A percentile compares a stretch with the other conserved stretches of the same genome.
Conservation (phyloP, 2,329 filamentous ascomycete genomes). For the Drechslera avenae region DNA sequence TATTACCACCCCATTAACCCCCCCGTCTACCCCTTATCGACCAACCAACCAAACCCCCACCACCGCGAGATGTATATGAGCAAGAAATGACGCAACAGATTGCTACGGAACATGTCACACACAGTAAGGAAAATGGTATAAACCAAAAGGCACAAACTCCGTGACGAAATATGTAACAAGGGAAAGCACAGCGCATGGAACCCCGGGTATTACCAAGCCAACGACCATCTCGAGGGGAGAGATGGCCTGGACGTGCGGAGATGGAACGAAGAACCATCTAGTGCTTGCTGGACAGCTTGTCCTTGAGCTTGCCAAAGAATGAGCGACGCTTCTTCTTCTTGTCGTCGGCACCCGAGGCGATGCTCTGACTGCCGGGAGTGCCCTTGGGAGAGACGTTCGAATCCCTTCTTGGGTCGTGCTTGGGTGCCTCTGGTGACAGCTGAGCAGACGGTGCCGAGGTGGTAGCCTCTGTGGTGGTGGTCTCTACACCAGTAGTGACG, state of each 20-base stretch:
- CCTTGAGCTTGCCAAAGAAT: slow-evolving; percentile 57
- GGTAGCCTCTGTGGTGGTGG: slow-evolving; percentile 37
- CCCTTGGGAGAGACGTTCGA: slow-evolving; percentile 42
- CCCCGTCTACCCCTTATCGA: slow-evolving; percentile 8
- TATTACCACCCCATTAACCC: too few species aligned
- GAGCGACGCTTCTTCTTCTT: slow-evolving; percentile 57
- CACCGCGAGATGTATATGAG: slow-evolving; percentile 15
- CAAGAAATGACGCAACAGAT: slow-evolving; percentile 25
- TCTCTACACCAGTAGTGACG: slow-evolving; percentile 50
- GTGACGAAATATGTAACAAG: slow-evolving; percentile 28
- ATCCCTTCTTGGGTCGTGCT: slow-evolving; percentile 33
- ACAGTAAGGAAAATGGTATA: slow-evolving; percentile 43
- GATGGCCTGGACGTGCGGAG: slow-evolving; percentile 20
- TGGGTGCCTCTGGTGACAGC: slow-evolving; percentile 36
- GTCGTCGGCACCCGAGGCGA: slow-evolving; percentile 36
- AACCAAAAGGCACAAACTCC: slow-evolving; percentile 41
- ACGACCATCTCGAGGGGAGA: slow-evolving; percentile 9
- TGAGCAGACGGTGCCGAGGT: slow-evolving; percentile 14
- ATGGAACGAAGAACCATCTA: slow-evolving; percentile 18
- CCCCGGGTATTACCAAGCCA: slow-evolving; percentile 32
- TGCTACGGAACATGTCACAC: slow-evolving; percentile 25
- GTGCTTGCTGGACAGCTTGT: slow-evolving; percentile 50
- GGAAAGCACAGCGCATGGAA: slow-evolving; percentile 6
- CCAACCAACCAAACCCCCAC: not conserved
- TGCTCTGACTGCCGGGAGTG: slow-evolving; percentile 48